Base-by-base conservation (phyloP, 176 grass and related monocot species). In the Ensete ventricosum region DNA sequence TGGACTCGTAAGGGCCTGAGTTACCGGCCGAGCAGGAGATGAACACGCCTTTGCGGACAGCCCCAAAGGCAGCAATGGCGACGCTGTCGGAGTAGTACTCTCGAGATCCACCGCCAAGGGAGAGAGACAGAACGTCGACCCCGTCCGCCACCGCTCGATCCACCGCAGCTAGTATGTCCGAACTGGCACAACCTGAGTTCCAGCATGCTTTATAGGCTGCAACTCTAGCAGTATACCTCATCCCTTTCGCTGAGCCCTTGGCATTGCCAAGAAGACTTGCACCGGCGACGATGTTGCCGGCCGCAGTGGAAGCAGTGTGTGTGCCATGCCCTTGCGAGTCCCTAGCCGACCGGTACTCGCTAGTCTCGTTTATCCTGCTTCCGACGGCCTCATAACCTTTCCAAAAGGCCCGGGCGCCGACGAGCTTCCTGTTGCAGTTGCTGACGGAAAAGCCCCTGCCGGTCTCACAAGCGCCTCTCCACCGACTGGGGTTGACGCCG, bases 51-150 rank as follows among this genome's bases (percentile, higher is more conserved):
- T 29, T 71, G 21, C 51, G 13, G 4, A 72, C 49, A 9, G 78
- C 78, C 5, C 67, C 68, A 63, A 80, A 72, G 19, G 78, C 43
- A 8, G 34, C 78, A 25, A 53, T 73, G n/a, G 67, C 54, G n/a
- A 72, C 53, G 13, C 1, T 57, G 53, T 60, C 78, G 1, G 14
- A 9, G 54, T 72, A 80, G 54, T 62, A 72, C 21, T 54, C 29
- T 12, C 1, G 54, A 20, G 20, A 25, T 14, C 29, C 24, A 11
- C 27, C 67, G 9, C 78, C 78, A 27, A 80, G 34, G 2, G 78
- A 80, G 16, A 80, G n/a, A 7, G 78, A 80, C 17, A 80, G 26
- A 43, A 80, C 43, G 55, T 72, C 78, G 13, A 80, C 78, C 12
- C 78, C 68, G 22, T 71, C 75, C 48, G 43, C 43, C 60, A 77